These are phyloP conservation scores for Ajuga chamaepitys DNA, from an alignment of 257 asterid species.

Conservation along the genomic window DNA sequence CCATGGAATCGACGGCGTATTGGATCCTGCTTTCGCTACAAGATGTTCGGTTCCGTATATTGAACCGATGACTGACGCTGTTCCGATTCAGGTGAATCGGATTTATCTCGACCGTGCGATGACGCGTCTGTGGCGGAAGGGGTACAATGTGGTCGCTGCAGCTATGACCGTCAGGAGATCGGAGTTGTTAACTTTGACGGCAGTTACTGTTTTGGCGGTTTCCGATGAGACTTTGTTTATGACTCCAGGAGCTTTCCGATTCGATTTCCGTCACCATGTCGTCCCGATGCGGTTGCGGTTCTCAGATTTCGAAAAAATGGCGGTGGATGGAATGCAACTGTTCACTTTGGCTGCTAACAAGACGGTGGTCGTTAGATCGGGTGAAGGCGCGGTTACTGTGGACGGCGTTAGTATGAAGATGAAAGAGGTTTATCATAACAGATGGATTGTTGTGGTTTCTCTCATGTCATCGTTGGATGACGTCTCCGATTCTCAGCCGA, in stretches of 20 bases:
- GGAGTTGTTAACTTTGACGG: slow-evolving; percentile 37
- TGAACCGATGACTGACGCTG: slow-evolving; percentile 15
- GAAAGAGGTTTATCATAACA: slow-evolving; percentile 52
- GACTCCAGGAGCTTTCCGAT: slow-evolving; percentile 37
- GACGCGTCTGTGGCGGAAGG: slow-evolving; percentile 40
- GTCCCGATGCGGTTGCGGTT: slow-evolving; percentile 44
- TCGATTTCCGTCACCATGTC: slow-evolving; percentile 55
- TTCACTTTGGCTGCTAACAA: slow-evolving; percentile 47
- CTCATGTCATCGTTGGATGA: slow-evolving; percentile 43
- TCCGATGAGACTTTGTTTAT: slow-evolving; percentile 47
- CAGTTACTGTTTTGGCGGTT: slow-evolving; percentile 52
- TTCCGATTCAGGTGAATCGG: slow-evolving; percentile 19
- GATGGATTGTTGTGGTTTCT: slow-evolving; percentile 58
- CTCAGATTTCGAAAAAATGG: slow-evolving; percentile 6
- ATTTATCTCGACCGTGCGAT: slow-evolving; percentile 47
- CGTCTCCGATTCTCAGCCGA: slow-evolving; percentile 6
- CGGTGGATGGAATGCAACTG: slow-evolving; percentile 18
- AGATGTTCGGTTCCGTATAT: slow-evolving; percentile 28
- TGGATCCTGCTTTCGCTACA: slow-evolving; percentile 43
- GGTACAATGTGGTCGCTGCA: slow-evolving; percentile 54
- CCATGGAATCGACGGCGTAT: slow-evolving; percentile 61
- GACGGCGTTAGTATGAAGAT: slow-evolving; percentile 36
- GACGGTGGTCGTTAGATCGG: slow-evolving; percentile 23
- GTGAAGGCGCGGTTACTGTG: slow-evolving; percentile 29
- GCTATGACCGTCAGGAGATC: slow-evolving; percentile 33